phyloP scores from a whole-genome alignment of 495 filamentous ascomycete species.

The Trichoderma erinaceum region DNA sequence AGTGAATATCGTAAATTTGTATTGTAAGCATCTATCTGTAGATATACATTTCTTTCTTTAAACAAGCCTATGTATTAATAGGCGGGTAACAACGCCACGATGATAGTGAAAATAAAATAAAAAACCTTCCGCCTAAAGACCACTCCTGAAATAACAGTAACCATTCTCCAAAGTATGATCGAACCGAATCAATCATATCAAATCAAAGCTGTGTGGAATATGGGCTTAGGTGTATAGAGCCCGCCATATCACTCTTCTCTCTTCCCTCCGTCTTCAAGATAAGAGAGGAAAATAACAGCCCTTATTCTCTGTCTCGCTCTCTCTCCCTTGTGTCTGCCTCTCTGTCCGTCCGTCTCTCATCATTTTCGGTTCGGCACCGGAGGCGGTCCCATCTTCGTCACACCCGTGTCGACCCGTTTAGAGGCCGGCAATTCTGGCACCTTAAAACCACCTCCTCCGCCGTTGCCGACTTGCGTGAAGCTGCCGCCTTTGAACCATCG shows the following conservation, averaged over 20 bases:
- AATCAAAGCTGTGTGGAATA: no score
- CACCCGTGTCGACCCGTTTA: slow-evolving; percentile 53
- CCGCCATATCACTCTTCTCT: no score
- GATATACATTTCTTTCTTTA: not conserved
- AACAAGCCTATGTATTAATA: no score
- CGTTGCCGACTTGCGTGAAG: slow-evolving; percentile 78
- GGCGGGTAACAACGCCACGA: no score
- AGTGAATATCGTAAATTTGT: not conserved
- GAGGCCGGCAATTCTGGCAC: slow-evolving; percentile 56
- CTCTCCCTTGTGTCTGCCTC: slow-evolving; percentile 17
- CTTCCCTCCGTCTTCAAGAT: no score
- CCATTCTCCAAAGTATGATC: no score
- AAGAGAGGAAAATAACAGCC: not conserved
- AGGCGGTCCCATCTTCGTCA: slow-evolving; percentile 40
- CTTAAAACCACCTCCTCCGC: slow-evolving; percentile 35
- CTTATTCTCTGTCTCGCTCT: not conserved
- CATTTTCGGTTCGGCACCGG: slow-evolving; percentile 21
- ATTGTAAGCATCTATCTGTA: not conserved
- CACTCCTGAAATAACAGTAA: no score
- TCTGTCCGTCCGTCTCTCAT: slow-evolving; percentile 15
- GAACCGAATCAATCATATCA: no score
- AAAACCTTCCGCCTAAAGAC: no score
- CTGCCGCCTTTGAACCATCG: slow-evolving; percentile 93
- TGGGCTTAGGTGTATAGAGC: no score
- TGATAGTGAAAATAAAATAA: no score